phyloP scores from a whole-genome alignment of 2,329 filamentous ascomycete genomes.

The Aspergillus udagawae region DNA sequence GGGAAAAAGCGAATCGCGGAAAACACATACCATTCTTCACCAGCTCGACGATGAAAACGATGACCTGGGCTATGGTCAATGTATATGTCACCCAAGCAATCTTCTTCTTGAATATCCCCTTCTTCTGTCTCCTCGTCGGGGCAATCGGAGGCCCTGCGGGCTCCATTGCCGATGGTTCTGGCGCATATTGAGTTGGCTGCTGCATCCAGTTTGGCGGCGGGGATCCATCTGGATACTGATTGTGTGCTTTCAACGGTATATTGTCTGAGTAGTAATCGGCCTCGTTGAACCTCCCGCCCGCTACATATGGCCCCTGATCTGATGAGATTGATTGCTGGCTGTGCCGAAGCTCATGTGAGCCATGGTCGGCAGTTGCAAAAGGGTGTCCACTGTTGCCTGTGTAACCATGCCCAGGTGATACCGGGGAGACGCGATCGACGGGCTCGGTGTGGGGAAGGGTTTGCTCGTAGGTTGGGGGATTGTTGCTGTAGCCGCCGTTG shows the following conservation, averaged over 20 bases:
- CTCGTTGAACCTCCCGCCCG: slow-evolving; percentile 29
- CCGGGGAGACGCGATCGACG: slow-evolving; percentile 31
- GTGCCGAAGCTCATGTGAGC: slow-evolving; percentile 34
- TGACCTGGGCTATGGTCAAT: slow-evolving; percentile 71
- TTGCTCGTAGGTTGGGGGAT: slow-evolving; percentile 31
- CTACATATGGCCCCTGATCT: slow-evolving; percentile 28
- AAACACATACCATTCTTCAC: slow-evolving; percentile 68
- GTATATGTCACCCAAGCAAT: slow-evolving; percentile 79
- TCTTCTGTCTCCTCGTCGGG: slow-evolving; percentile 34
- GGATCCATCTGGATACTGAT: slow-evolving; percentile 32
- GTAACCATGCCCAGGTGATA: slow-evolving; percentile 14
- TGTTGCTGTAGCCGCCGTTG: slow-evolving; percentile 38
- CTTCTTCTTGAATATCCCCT: slow-evolving; percentile 54
- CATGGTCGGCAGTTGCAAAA: slow-evolving; percentile 38
- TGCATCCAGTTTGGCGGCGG: slow-evolving; percentile 37
- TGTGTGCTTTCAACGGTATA: slow-evolving; percentile 37
- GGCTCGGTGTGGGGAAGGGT: slow-evolving; percentile 32
- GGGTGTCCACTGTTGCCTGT: slow-evolving; percentile 28
- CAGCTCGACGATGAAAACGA: slow-evolving; percentile 85
- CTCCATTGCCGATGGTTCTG: slow-evolving; percentile 47
- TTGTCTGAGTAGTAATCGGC: slow-evolving; percentile 40
- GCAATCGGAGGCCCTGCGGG: slow-evolving; percentile 13
- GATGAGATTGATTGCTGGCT: slow-evolving; percentile 36
- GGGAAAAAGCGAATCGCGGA: neutral
- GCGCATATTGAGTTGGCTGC: slow-evolving; percentile 43